phyloP scores from a whole-genome alignment of 2,329 filamentous ascomycete genomes.

The Septoria petroselini region DNA sequence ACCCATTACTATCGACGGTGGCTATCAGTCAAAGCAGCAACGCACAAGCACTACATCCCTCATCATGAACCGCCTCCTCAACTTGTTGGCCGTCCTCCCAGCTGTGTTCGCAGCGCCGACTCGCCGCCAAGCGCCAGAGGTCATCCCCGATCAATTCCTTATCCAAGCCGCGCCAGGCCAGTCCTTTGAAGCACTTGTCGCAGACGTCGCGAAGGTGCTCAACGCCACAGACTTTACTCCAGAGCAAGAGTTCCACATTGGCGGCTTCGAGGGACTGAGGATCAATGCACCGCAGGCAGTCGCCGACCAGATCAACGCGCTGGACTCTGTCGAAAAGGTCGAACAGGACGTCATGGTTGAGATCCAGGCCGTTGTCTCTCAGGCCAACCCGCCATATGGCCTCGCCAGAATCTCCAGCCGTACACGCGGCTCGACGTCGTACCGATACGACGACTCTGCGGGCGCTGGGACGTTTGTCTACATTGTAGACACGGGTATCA shows the following conservation, averaged over 20 bases:
- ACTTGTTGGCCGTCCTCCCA: too few relatives aligned
- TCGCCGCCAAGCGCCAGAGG: background rate
- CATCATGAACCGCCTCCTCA: too few relatives aligned
- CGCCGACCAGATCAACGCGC: background rate
- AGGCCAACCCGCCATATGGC: slow-evolving; percentile 33
- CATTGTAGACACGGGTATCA: slow-evolving; percentile 30
- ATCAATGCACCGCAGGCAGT: background rate
- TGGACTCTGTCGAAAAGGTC: too few relatives aligned
- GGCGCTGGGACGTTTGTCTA: slow-evolving; percentile 31
- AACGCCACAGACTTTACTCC: background rate
- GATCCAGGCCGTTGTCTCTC: too few relatives aligned
- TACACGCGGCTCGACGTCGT: slow-evolving; percentile 33
- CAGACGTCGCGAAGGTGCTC: background rate
- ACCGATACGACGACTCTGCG: slow-evolving; percentile 42
- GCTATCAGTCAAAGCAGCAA: too few relatives aligned
- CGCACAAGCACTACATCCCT: too few relatives aligned
- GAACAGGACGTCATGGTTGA: too few relatives aligned
- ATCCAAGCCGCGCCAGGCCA: too few relatives aligned
- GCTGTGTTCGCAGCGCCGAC: background rate
- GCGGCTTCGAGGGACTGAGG: background rate
- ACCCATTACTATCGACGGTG: too few relatives aligned
- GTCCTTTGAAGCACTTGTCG: background rate
- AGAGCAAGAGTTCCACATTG: background rate
- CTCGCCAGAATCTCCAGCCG: slow-evolving; percentile 42
- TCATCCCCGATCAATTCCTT: background rate